Evolutionary conservation across 192 early-diverging fungal species (phyloP).

Genomic region (Coemansia sp.): DNA sequence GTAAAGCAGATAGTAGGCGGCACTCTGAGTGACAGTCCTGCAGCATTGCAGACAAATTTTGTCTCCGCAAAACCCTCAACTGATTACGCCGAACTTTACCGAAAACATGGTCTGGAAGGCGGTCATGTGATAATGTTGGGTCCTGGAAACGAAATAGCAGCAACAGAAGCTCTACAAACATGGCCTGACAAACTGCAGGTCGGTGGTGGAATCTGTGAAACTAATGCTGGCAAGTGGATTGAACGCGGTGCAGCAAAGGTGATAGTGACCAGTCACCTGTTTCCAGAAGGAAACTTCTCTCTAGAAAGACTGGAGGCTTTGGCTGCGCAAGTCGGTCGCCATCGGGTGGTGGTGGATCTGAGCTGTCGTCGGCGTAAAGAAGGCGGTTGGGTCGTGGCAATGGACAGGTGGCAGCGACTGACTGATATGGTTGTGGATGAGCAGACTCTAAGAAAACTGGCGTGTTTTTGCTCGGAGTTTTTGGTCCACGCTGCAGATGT

Average conservation of each 20-base stretch:
- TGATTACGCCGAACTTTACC: constrained; percentile 86
- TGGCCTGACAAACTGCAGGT: constrained; percentile 91
- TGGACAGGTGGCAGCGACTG: constrained; percentile 97
- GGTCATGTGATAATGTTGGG: constrained; percentile 97
- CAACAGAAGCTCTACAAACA: constrained; percentile 72
- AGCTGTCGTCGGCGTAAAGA: constrained; percentile 69
- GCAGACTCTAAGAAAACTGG: constrained; percentile 58
- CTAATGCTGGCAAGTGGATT: constrained; percentile 89
- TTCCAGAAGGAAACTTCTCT: constrained; percentile 75
- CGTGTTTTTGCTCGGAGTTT: constrained; percentile 80
- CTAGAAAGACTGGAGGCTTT: constrained; percentile 60
- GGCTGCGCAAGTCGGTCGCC: constrained; percentile 54
- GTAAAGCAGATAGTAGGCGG: constrained; percentile 99
- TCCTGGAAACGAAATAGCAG: constrained; percentile 80
- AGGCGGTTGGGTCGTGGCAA: constrained; percentile 88
- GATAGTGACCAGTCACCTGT: constrained; percentile 95
- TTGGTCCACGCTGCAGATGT: constrained; percentile 97
- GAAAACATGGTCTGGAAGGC: constrained; percentile 65
- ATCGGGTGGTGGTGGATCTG: constrained; percentile 62
- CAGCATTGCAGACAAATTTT: constrained; percentile 85
- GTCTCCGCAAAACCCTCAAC: constrained; percentile 76
- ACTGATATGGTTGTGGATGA: constrained; percentile 82
- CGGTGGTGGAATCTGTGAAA: constrained; percentile 87
- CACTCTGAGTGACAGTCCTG: constrained; percentile 68
- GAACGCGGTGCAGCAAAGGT: constrained; percentile 86